Evolutionary conservation across 164 flowering plant species (phyloP).

Genomic region (Malania oleifera): DNA sequence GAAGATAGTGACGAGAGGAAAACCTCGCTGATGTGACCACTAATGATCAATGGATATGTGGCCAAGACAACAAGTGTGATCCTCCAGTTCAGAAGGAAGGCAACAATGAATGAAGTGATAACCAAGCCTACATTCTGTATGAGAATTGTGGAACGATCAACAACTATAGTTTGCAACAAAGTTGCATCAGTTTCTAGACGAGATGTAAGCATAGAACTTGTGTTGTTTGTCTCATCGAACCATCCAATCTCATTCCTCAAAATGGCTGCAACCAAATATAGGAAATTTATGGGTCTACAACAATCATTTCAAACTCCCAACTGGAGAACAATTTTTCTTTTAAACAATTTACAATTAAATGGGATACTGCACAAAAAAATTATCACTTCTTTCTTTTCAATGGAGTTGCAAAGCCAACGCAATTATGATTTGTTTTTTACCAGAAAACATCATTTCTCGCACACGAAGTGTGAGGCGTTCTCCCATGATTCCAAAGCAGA

Average conservation of each 20-base stretch:
- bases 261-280: conserved; percentile 53
- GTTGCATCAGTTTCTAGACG: conserved; percentile 85
- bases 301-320: no score
- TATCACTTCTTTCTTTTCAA: no score
- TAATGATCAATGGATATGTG: conserved; percentile 68
- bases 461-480: conserved; percentile 89
- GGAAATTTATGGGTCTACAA: neutral
- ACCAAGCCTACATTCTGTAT: conserved; percentile 64
- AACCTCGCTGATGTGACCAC: conserved; percentile 95
- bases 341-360: no score
- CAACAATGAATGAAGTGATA: conserved; percentile 64
- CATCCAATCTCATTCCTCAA: conserved; percentile 90
- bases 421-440: conserved; percentile 28
- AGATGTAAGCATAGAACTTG: conserved; percentile 78
- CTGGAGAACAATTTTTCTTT: no score
- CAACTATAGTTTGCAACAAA: conserved; percentile 65
- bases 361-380: no score
- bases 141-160: conserved; percentile 78
- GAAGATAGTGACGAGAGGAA: neutral
- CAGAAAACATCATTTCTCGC: conserved; percentile 80
- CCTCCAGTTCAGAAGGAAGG: conserved; percentile 92
- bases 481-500: conserved; percentile 85
- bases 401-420: neutral
- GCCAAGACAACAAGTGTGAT: conserved; percentile 81
- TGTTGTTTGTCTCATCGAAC: conserved; percentile 70